A percentile compares a stretch with the other conserved stretches of the same genome.
These are phyloP conservation scores for Cytospora leucostoma DNA, from an alignment of 2,329 filamentous ascomycete genomes.

Conservation along the genomic window DNA sequence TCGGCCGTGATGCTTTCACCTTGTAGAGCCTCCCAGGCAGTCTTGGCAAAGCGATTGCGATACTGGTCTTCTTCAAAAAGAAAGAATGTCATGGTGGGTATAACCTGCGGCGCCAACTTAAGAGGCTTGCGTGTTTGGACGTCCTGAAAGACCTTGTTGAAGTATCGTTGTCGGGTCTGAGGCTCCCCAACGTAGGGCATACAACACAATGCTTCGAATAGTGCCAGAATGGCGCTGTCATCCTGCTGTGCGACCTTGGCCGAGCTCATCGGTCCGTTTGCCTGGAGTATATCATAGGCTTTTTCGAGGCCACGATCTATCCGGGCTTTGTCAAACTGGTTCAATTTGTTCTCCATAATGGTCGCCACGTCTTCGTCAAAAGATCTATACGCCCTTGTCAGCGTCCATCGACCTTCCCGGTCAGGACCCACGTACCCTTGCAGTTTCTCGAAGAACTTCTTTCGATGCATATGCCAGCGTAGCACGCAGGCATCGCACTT, in stretches of 20 bases:
- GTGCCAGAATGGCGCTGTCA: conserved; percentile 68
- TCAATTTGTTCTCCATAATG: conserved; percentile 44
- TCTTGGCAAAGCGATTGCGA: conserved; percentile 67
- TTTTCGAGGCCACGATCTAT: conserved; percentile 46
- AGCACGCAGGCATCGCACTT: conserved; percentile 70
- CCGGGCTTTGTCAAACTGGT: conserved; percentile 40
- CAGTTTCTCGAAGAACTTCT: conserved; percentile 62
- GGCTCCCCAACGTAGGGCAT: conserved; percentile 69
- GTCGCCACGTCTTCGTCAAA: conserved; percentile 45
- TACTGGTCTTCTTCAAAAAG: conserved; percentile 72
- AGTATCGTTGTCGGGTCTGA: conserved; percentile 53
- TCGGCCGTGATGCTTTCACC: conserved; percentile 62
- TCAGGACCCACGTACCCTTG: conserved; percentile 50
- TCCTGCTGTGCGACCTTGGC: conserved; percentile 49
- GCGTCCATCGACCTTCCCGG: background rate
- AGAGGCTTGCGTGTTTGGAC: conserved; percentile 79
- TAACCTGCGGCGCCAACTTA: conserved; percentile 68
- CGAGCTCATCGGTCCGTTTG: conserved; percentile 50
- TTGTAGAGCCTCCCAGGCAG: conserved; percentile 67
- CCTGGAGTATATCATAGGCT: conserved; percentile 50
- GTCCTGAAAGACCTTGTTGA: conserved; percentile 80
- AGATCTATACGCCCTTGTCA: conserved; percentile 7
- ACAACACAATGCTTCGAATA: conserved; percentile 88
- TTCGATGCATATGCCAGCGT: conserved; percentile 72
- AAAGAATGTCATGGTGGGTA: conserved; percentile 83